Evolutionary conservation across 1,139 yeast genomes (phyloP).

Genomic region (Suzukiozyma palmioleophila): DNA sequence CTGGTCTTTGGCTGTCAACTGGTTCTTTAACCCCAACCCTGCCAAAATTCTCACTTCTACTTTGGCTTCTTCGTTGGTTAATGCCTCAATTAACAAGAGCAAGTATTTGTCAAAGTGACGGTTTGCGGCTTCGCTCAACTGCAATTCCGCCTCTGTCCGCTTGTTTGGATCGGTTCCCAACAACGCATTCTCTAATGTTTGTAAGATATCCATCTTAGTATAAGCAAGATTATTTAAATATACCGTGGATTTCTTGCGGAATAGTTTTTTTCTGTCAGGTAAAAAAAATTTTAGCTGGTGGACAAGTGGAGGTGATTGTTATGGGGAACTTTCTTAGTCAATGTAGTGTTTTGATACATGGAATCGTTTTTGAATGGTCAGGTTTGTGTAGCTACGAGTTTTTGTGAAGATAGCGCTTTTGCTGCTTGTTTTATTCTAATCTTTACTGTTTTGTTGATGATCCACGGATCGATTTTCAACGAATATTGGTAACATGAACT

Average conservation of each 20-base stretch:
- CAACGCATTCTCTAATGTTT: conserved; percentile 75
- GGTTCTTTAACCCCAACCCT: conserved; percentile 82
- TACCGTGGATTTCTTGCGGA: not conserved
- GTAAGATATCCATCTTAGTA: conserved; percentile 62
- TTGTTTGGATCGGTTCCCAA: conserved; percentile 60
- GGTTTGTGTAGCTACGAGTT: not conserved
- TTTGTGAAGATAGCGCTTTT: not conserved
- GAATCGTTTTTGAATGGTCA: not conserved
- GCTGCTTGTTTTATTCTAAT: too few relatives aligned
- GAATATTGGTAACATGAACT: too few relatives aligned
- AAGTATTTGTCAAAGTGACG: conserved; percentile 74
- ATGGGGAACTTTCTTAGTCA: not conserved
- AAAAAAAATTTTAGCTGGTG: not conserved
- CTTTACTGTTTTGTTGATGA: too few relatives aligned
- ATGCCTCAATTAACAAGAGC: conserved; percentile 64
- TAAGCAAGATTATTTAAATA: not conserved
- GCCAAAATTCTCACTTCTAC: conserved; percentile 91
- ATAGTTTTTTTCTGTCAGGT: not conserved
- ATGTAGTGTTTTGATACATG: not conserved
- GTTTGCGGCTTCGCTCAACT: conserved; percentile 66
- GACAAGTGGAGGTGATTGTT: not conserved
- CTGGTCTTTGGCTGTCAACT: conserved; percentile 72
- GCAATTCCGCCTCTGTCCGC: conserved; percentile 78
- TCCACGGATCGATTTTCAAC: too few relatives aligned
- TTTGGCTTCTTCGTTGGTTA: conserved; percentile 61